These are phyloP conservation scores for Ceratocystis huliohia DNA, from an alignment of 2,329 filamentous ascomycete species.

Conservation along the genomic window DNA sequence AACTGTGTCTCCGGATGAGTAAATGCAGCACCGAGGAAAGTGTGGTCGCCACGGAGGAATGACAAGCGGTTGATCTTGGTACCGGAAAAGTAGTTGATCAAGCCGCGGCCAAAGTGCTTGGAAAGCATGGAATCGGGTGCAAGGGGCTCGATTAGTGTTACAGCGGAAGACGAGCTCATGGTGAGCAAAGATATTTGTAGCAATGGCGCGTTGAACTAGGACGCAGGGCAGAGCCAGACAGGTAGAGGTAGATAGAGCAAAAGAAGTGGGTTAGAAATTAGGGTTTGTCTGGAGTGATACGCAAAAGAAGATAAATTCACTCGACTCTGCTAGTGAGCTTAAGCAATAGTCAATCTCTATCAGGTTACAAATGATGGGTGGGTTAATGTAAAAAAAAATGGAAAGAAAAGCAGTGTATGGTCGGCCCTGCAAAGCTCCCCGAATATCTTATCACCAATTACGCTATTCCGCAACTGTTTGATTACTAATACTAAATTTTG, in stretches of 20 bases:
- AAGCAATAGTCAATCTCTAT: not conserved
- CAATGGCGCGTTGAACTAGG: not conserved
- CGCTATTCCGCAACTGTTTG: not conserved
- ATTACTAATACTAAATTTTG: conserved; percentile 14
- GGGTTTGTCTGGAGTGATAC: not conserved
- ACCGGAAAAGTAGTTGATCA: conserved; percentile 74
- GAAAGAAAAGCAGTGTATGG: too few species aligned
- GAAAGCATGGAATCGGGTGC: conserved; percentile 52
- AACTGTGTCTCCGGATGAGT: conserved; percentile 55
- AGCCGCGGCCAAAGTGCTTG: conserved; percentile 64
- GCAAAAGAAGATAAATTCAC: not conserved
- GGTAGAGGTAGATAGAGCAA: too few species aligned
- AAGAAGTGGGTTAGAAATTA: not conserved
- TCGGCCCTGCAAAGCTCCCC: not conserved
- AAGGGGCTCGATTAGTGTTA: conserved; percentile 26
- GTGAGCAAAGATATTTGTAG: not conserved
- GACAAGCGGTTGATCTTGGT: conserved; percentile 66
- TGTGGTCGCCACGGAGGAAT: conserved; percentile 58
- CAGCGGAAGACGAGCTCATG: conserved; percentile 13
- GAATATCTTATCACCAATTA: not conserved
- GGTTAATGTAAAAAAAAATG: too few species aligned
- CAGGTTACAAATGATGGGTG: too few species aligned
- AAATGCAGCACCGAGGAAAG: conserved; percentile 58
- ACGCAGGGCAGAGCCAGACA: not conserved
- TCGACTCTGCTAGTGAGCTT: not conserved